phyloP scores from a whole-genome alignment of 2,329 filamentous ascomycete genomes.

The Ophiostoma pallidulum region DNA sequence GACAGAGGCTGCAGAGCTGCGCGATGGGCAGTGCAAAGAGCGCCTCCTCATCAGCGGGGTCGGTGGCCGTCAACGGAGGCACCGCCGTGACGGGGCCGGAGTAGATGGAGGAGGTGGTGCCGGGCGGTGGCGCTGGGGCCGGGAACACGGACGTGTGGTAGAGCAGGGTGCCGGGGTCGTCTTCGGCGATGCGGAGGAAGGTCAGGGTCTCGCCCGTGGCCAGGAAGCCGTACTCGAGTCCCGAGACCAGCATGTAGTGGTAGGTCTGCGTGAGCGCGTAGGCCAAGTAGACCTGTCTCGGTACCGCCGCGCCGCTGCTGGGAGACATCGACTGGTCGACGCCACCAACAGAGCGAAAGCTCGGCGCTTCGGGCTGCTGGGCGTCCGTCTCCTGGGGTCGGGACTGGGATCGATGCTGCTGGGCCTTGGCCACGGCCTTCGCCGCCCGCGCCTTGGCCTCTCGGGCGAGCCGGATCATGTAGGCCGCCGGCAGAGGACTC shows the following conservation, averaged over 20 bases:
- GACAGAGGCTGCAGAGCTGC: too few relatives aligned
- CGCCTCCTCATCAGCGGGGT: too few relatives aligned
- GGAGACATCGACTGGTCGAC: too few relatives aligned
- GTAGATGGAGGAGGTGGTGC: too few relatives aligned
- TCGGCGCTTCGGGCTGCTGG: too few relatives aligned
- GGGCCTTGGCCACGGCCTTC: not conserved
- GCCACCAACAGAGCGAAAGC: too few relatives aligned
- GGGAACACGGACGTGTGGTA: not conserved
- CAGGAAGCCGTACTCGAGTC: not conserved
- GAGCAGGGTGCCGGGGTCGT: not conserved
- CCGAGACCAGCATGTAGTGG: constrained; percentile 1
- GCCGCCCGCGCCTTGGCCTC: not conserved
- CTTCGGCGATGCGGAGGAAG: not conserved
- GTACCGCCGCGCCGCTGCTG: too few relatives aligned
- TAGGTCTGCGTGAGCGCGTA: not conserved
- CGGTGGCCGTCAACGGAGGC: too few relatives aligned
- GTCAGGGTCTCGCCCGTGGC: not conserved
- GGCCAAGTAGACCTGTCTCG: not conserved
- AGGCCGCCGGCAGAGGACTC: not conserved
- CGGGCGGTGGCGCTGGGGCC: too few relatives aligned
- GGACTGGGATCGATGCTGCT: not conserved
- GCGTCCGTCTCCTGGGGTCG: not conserved
- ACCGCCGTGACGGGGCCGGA: too few relatives aligned
- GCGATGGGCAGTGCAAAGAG: too few relatives aligned
- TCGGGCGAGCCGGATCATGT: not conserved